Evolutionary conservation across 495 filamentous ascomycete genomes (phyloP).

Genomic region (Cryomyces antarcticus): DNA sequence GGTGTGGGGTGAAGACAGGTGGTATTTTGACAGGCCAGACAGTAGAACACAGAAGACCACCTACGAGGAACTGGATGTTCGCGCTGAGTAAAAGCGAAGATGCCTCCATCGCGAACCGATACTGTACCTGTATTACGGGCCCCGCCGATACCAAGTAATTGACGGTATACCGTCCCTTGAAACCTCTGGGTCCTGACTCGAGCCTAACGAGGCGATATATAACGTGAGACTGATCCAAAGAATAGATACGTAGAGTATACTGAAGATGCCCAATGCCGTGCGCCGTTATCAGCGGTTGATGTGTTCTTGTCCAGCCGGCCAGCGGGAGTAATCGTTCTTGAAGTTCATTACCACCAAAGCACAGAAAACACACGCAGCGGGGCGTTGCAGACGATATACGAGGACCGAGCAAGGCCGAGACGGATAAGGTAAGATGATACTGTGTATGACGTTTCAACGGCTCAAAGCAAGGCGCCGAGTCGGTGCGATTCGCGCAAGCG

Average conservation of each 20-base stretch:
- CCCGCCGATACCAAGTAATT: not conserved
- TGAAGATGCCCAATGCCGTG: not conserved
- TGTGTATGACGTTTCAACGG: no score
- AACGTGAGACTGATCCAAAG: not conserved
- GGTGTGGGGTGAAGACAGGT: no score
- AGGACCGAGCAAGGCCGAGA: no score
- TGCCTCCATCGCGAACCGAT: slow-evolving; percentile 11
- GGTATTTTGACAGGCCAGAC: no score
- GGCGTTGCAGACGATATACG: no score
- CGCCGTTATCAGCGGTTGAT: slow-evolving; percentile 13
- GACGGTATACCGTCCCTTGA: not conserved
- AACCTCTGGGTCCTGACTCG: not conserved
- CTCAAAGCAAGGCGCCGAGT: no score
- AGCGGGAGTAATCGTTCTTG: slow-evolving; percentile 16
- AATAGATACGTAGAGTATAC: not conserved
- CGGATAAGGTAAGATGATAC: no score
- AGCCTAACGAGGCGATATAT: not conserved
- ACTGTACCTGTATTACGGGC: not conserved
- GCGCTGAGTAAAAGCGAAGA: slow-evolving; percentile 18
- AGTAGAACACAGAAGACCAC: not conserved
- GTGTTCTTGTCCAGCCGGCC: slow-evolving; percentile 20
- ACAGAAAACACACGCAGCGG: no score
- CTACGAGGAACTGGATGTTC: slow-evolving; percentile 19
- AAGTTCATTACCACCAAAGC: slow-evolving; percentile 16
- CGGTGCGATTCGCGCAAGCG: no score